Evolutionary conservation across 177 flowering plant species (phyloP).

Genomic region (Tripterygium wilfordii): DNA sequence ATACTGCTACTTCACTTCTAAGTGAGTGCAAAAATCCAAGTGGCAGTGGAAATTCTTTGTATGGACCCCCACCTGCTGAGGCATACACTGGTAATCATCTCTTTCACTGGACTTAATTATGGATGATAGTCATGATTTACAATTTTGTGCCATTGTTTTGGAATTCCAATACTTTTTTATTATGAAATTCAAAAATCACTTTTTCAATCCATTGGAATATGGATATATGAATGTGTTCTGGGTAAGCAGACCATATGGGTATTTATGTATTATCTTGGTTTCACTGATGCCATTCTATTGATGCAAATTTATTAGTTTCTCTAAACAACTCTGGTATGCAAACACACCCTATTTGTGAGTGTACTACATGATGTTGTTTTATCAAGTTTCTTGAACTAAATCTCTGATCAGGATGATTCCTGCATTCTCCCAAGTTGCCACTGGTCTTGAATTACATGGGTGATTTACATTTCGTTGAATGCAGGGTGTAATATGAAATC

Average conservation of each 20-base stretch:
- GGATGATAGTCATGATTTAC: neutral
- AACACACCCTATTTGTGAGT: too few species aligned
- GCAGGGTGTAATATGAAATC: conserved; percentile 44
- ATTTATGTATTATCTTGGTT: too few species aligned
- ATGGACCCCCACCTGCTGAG: conserved; percentile 25
- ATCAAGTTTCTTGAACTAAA: too few species aligned
- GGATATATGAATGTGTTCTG: too few species aligned
- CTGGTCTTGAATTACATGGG: neutral
- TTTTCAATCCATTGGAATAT: too few species aligned
- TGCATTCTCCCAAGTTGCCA: neutral
- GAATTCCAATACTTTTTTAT: neutral
- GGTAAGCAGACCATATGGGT: too few species aligned
- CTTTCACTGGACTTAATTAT: neutral
- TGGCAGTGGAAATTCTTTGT: conserved; percentile 41
- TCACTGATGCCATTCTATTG: too few species aligned
- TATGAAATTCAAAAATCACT: neutral
- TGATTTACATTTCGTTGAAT: conserved; percentile 4
- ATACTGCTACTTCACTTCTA: conserved; percentile 54
- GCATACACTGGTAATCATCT: conserved; percentile 40
- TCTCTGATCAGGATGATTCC: too few species aligned
- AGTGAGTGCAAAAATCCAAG: conserved; percentile 48
- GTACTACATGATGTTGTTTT: too few species aligned
- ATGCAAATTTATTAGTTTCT: too few species aligned
- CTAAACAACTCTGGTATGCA: too few species aligned
- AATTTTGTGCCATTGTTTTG: neutral